Evolutionary conservation across 2,329 filamentous ascomycete species (phyloP).

Genomic region (Camillea tinctor): DNA sequence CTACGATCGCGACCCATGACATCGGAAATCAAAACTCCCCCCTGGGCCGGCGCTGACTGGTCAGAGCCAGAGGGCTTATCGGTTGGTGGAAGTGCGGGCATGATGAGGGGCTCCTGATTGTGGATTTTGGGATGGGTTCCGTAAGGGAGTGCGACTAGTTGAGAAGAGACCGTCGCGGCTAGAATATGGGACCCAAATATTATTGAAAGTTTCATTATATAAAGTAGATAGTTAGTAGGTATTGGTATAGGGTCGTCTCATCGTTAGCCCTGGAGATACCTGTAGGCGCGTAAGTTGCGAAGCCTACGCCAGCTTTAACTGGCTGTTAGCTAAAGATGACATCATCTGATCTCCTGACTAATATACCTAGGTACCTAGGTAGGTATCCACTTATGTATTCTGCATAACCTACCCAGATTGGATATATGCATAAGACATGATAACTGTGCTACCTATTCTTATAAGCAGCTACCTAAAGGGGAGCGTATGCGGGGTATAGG

Average conservation of each 20-base stretch:
- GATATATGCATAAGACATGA: too few relatives aligned
- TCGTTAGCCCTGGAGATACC: not conserved
- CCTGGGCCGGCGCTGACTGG: slow-evolving; percentile 29
- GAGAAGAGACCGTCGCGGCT: slow-evolving; percentile 17
- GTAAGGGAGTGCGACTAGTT: slow-evolving; percentile 21
- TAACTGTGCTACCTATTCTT: too few relatives aligned
- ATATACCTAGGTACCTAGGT: too few relatives aligned
- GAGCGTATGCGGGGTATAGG: too few relatives aligned
- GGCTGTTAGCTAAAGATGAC: too few relatives aligned
- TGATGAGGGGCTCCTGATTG: slow-evolving; percentile 34
- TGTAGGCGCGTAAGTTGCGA: not conserved
- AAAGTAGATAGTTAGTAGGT: not conserved
- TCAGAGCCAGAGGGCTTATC: slow-evolving; percentile 10
- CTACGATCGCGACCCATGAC: slow-evolving; percentile 75
- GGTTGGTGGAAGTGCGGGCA: slow-evolving; percentile 15
- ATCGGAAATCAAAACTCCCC: slow-evolving; percentile 72
- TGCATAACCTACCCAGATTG: too few relatives aligned
- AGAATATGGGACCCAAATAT: slow-evolving; percentile 16
- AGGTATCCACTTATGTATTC: too few relatives aligned
- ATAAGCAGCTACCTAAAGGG: too few relatives aligned
- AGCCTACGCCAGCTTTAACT: too few relatives aligned
- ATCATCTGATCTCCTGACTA: too few relatives aligned
- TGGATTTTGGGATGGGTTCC: slow-evolving; percentile 19
- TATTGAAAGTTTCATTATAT: slow-evolving; percentile 22
- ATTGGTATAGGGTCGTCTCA: not conserved